A percentile compares a stretch with the other conserved stretches of the same genome.
phyloP scores from a whole-genome alignment of 495 filamentous ascomycete species.

The Paragyromitra xinjiangensis region DNA sequence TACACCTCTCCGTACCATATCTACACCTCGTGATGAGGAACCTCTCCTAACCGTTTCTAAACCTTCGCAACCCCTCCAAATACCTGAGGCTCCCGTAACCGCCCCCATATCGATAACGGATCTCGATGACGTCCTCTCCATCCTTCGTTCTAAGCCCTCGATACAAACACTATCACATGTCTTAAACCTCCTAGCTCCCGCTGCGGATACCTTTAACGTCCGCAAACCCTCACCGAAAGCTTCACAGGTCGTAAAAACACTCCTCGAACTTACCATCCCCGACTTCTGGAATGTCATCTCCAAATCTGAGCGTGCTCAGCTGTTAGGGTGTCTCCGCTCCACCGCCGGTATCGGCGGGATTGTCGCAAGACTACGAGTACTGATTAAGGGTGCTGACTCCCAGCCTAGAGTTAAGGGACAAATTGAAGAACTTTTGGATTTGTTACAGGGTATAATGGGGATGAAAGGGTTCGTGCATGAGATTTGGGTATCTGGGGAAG shows the following conservation, averaged over 20 bases:
- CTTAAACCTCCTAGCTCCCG: conserved; percentile 30
- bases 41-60: conserved; percentile 33
- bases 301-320: conserved; percentile 57
- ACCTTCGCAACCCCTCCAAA: conserved; percentile 1
- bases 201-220: conserved; percentile 38
- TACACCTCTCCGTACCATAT: conserved; percentile 26
- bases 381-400: conserved; percentile 61
- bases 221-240: conserved; percentile 43
- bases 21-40: conserved; percentile 29
- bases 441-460: conserved; percentile 66
- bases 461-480: conserved; percentile 64
- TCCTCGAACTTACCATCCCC: conserved; percentile 50
- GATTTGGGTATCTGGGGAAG: conserved; percentile 62
- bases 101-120: conserved; percentile 28
- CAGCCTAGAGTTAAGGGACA: conserved; percentile 59
- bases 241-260: conserved; percentile 50
- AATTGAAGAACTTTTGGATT: conserved; percentile 60
- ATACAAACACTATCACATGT: conserved; percentile 21
- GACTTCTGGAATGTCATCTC: conserved; percentile 51
- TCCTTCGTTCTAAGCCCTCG: conserved; percentile 49
- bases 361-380: conserved; percentile 67
- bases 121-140: conserved; percentile 44
- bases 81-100: background rate
- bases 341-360: conserved; percentile 77
- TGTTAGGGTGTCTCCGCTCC: conserved; percentile 76